A percentile compares a stretch with the other conserved stretches of the same genome.
Evolutionary conservation across 352 stramenopile species (phyloP).

Genomic region (Globisporangium megalacanthum): DNA sequence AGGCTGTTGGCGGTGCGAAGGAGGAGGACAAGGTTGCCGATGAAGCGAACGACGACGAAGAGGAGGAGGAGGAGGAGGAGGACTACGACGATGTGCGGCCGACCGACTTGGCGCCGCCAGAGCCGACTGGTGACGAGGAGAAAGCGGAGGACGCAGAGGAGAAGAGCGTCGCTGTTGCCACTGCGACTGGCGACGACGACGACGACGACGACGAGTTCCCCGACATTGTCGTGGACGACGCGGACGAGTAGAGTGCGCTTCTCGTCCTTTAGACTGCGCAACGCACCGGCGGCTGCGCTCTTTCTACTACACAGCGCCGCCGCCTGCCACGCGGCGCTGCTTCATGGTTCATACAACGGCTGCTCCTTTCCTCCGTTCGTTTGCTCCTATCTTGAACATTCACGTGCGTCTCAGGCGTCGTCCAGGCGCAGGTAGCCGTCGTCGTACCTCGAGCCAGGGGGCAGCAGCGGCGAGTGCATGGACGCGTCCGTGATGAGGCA

Average conservation of each 20-base stretch:
- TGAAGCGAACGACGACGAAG: slow-evolving; percentile 44
- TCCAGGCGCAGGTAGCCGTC: slow-evolving; percentile 55
- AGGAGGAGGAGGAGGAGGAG: slow-evolving; percentile 16
- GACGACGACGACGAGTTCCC: slow-evolving; percentile 77
- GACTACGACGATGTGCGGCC: slow-evolving; percentile 13
- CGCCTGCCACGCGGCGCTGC: too few species aligned
- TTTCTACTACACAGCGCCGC: neutral
- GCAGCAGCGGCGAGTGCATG: slow-evolving; percentile 58
- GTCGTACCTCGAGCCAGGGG: slow-evolving; percentile 32
- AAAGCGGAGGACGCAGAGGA: neutral
- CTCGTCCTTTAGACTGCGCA: neutral
- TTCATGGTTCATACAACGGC: too few species aligned
- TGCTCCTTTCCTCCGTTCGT: neutral
- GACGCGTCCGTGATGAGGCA: slow-evolving; percentile 58
- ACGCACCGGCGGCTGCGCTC: neutral
- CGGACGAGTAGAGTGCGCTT: slow-evolving; percentile 28
- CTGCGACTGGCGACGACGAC: slow-evolving; percentile 15
- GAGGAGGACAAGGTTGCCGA: slow-evolving; percentile 37
- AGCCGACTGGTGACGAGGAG: neutral
- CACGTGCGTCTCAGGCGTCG: slow-evolving; percentile 5
- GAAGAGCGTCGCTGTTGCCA: neutral
- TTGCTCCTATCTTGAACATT: neutral
- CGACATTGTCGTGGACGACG: slow-evolving; percentile 73
- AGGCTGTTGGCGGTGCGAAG: slow-evolving; percentile 1
- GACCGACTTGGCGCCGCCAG: neutral